Base-by-base conservation (phyloP, 1,139 yeast species). In the Zygoascus hellenicus region DNA sequence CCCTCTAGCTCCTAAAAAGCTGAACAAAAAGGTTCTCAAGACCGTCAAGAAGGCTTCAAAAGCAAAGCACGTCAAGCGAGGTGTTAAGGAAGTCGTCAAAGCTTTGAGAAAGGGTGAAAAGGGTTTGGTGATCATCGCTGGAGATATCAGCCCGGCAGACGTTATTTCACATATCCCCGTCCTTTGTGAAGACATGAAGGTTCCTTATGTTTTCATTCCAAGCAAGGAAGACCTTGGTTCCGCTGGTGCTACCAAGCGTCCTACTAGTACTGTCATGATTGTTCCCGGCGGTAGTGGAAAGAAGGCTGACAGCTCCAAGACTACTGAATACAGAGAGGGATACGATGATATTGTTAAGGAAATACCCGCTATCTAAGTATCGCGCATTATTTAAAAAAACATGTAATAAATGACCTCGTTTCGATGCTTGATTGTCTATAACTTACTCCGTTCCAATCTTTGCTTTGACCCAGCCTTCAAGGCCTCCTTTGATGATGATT, bases 171-270 rank as follows among this genome's bases (percentile, higher is more conserved):
- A 94, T 66, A 78, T 94, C 51, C 99, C 99, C 49, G 97, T 94
- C 44, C 77, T 94, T 54, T 94, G 98, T 72, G 98, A 94, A 72
- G 98, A 94, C 68, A 73, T 78, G 55, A 73, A 86, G 46, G 97
- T 92, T 45, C 97, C 97, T 61, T 92, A 74, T 65, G 78, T 92
- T 45, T 92, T 92, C 69, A 81, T 92, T 56, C 98, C 98, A 59
- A 88, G 97, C 47, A 92, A 92, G 71, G 97, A 92, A 73, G 98
- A 92, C 64, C 78, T 94, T 58, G 99, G 99, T 35, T 84, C 95
- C 54, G 98, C 99, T 30, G 97, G 98, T 64, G 96, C 97, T 53
- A 92, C 98, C 52, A 92, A 92, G 75, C 83, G 99, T 76, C 98
- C 98, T 59, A 94, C 99, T 34, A 88, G 97, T 38, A 90, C 96